Percentiles rank a stretch among this genome's conserved stretches.
These are phyloP conservation scores for Gossypium australe DNA, from an alignment of 345 rosid species.

Conservation along the genomic window DNA sequence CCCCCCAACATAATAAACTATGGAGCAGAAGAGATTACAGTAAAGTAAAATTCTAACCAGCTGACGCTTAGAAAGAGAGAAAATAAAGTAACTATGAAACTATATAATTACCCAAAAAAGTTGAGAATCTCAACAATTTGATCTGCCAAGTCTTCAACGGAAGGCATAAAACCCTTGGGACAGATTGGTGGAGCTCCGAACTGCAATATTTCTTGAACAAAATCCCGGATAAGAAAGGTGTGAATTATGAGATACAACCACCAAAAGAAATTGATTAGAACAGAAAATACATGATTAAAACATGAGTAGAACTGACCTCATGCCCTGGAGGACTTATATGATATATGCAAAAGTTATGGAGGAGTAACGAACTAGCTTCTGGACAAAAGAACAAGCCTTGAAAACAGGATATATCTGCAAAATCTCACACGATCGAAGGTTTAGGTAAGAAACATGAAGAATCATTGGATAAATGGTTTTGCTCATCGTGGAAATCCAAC, in stretches of 20 bases:
- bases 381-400: conserved; percentile 89
- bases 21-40: conserved; percentile 12
- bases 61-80: background rate
- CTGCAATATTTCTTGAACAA: conserved; percentile 84
- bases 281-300: background rate
- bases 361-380: conserved; percentile 84
- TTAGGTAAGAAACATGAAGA: conserved; percentile 10
- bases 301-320: conserved; percentile 58
- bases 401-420: conserved; percentile 79
- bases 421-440: conserved; percentile 5
- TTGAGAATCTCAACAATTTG: conserved; percentile 88
- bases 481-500: background rate
- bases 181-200: conserved; percentile 72
- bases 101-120: conserved; percentile 67
- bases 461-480: background rate
- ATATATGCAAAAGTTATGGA: conserved; percentile 93
- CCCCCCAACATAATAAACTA: conserved; percentile 8
- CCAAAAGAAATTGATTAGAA: background rate
- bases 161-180: conserved; percentile 54
- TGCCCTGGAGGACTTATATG: conserved; percentile 97
- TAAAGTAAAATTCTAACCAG: conserved; percentile 11
- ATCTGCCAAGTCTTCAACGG: conserved; percentile 93
- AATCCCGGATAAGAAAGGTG: conserved; percentile 47
- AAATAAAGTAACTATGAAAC: background rate
- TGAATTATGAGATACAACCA: conserved; percentile 25